Base-by-base conservation (phyloP, 306 rosid species). In the Corylus avellana region DNA sequence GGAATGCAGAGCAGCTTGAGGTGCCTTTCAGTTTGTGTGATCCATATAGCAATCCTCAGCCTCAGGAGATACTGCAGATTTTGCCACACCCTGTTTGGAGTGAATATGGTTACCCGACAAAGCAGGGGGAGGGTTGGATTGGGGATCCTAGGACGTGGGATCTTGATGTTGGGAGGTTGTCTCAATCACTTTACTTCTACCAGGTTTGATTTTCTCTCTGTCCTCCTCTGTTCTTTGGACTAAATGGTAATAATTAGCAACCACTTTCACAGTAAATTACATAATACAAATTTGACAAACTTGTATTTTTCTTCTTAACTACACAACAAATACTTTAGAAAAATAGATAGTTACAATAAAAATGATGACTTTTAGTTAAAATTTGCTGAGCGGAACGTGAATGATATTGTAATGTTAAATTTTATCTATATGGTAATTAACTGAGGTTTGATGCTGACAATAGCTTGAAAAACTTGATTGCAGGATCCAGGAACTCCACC, bases 81-180 rank as follows among this genome's bases (percentile, higher is more conserved):
- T 59, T 86, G 82, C 92, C 90, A 22, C 91, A 88, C 66, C 85
- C 82, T 16, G 88, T 88, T 66, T 86, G 94, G 90, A 91, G 84
- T 1, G 91, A 85, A 0, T 90, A 86, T 13, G 90, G 92, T 0
- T 90, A 90, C 73, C 92, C 95, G 9, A 84, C 89, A 7, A 84
- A 70, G 71, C 81, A 81, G 77, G 92, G 91, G 5, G 82, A 90
- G 77, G 91, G 90, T 14, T 88, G 91, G 94, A 69, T 87, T 48
- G 92, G 92, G 39, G 85, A 90, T 72, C 75, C 89, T 8, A 90
- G 81, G 77, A 90, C 85, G 1, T 90, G 94, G 94, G 92, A 86
- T 70, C 88, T 90, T 56, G 91, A 90, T 74, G 89, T 85, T 81
- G 92, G 94, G 69, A 90, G 86, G 77, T 74, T 91, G 32, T 91